Percentiles rank a stretch among this genome's conserved stretches.
Conservation (phyloP, 371 early-diverging fungal genomes). For the Nosema muscidifuracis region DNA sequence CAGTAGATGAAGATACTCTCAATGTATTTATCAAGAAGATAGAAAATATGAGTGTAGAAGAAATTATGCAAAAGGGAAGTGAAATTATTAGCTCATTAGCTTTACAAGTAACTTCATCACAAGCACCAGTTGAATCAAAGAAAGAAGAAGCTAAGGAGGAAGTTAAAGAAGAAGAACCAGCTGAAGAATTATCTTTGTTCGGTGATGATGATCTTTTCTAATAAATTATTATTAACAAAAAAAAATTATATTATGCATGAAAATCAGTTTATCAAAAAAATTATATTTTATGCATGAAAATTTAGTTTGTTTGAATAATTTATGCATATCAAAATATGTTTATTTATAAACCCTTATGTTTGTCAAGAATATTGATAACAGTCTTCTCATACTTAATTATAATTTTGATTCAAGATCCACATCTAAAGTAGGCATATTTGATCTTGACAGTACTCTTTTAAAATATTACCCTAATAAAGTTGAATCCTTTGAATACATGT, state of each 20-base stretch:
- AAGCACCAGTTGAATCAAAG: not conserved
- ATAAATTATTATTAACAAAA: too few species aligned
- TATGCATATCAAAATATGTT: too few species aligned
- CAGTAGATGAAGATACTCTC: constrained; percentile 25
- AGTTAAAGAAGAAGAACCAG: constrained; percentile 20
- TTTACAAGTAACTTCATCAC: constrained; percentile 15
- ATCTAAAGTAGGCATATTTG: constrained; percentile 38
- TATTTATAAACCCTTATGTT: too few species aligned
- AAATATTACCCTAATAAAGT: not conserved
- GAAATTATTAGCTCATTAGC: constrained; percentile 30
- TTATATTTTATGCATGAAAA: too few species aligned
- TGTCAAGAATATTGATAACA: not conserved
- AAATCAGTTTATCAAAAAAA: too few species aligned
- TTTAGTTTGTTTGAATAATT: too few species aligned
- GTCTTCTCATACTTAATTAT: constrained; percentile 7
- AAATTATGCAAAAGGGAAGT: constrained; percentile 39
- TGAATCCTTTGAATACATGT: constrained; percentile 13
- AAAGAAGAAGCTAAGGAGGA: not conserved
- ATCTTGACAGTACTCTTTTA: constrained; percentile 33
- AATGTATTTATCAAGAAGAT: constrained; percentile 26
- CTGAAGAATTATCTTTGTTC: constrained; percentile 12
- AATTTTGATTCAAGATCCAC: not conserved
- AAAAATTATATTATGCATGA: too few species aligned
- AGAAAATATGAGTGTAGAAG: constrained; percentile 29
- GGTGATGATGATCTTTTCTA: constrained; percentile 13